Evolutionary conservation across 202 grass and related monocot genomes (phyloP).

Genomic region (Panicum virgatum): DNA sequence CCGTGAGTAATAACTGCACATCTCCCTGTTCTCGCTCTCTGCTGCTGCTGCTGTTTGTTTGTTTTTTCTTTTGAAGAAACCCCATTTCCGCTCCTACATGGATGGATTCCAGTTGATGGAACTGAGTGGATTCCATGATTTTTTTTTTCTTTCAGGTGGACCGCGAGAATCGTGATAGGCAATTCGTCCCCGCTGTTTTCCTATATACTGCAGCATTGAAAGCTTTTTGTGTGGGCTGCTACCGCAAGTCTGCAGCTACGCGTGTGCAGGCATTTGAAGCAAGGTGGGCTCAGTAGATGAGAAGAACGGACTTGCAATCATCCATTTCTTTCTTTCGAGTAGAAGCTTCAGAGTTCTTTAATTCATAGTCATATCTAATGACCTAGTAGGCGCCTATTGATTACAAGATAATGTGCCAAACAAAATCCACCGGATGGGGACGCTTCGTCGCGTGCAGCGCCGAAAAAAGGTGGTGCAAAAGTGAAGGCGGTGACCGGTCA

Average conservation of each 20-base stretch:
- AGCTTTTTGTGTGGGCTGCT: background rate
- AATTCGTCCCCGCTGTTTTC: background rate
- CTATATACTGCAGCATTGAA: background rate
- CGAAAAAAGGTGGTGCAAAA: background rate
- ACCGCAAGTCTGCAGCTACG: too few species aligned
- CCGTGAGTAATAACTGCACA: background rate
- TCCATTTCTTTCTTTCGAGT: background rate
- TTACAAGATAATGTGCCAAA: background rate
- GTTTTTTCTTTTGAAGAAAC: too few species aligned
- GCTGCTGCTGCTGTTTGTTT: too few species aligned
- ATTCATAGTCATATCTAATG: background rate
- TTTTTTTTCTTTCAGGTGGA: background rate
- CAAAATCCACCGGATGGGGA: constrained; percentile 13
- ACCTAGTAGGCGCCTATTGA: background rate
- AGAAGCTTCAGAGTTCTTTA: background rate
- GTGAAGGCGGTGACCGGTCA: background rate
- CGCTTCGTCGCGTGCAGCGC: background rate
- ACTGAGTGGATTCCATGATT: constrained; percentile 10
- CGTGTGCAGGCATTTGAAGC: background rate
- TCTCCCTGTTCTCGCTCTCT: too few species aligned
- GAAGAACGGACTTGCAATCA: background rate
- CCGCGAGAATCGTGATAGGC: background rate
- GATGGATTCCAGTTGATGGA: background rate
- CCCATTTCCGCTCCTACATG: background rate
- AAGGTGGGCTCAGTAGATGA: background rate